Evolutionary conservation across 805 yeast species (phyloP), one percentile per base, ranked within the genome.

Genomic region (Kodamaea nitidulidarum): DNA sequence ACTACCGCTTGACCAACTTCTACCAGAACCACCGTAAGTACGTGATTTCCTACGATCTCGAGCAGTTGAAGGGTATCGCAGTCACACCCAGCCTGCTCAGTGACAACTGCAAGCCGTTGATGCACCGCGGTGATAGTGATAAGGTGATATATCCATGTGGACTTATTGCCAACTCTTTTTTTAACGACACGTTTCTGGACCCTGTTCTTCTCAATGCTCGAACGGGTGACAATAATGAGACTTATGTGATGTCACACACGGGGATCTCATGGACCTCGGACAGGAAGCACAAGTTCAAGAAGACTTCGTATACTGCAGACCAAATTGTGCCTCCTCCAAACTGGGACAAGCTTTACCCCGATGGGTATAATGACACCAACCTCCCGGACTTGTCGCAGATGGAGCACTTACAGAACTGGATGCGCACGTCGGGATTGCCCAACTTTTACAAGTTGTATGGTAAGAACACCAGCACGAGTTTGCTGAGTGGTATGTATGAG

Each of bases 371-470:
- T n/a, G 80, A 75, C 24, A 77, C 76, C 4, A 88, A 87, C 58
- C 51, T 91, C 44, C 95, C 95, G 2, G 82, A 85, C 55, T 57
- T 91, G 35, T 72, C 85, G 2, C 56, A 64, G 26, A 81, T 93
- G 88, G 91, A 87, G 56, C 81, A 81, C 48, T 76, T 91, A 51
- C 96, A 88, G 67, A 91, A 88, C 60, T 91, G 98, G 98, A 91
- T 91, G 97, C 78, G 95, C 53, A 88, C 97, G 1, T 96, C 98
- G 0, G 96, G 95, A 0, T 69, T 91, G 46, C 95, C 98, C 18
- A 78, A 83, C 9, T 91, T 93, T 55, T 80, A 84, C 70, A 91
- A 93, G 57, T 63, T 88, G 26, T 90, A 88, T 30, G 73, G 83
- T 33, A 78, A 84, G 49, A 90, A 87, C 61, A 82, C 78, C 43